Base-by-base conservation (phyloP, 2,329 filamentous ascomycete species). In the Calonectria crousiana region DNA sequence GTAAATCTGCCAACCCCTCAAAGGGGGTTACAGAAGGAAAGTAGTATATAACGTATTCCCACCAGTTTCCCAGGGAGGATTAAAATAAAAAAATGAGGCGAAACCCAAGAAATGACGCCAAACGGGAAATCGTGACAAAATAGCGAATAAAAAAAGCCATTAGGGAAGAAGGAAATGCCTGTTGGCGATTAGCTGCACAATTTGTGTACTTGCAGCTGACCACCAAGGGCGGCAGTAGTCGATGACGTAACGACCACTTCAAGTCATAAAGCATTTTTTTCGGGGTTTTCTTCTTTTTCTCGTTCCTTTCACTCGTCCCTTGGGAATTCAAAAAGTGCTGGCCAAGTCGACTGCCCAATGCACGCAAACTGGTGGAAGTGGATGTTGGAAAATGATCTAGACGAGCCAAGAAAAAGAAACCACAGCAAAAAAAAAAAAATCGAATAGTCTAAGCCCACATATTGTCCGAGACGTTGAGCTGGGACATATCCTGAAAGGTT, bases 401-500 rank as follows among this genome's bases (percentile, higher is more conserved):
- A 77, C 75, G 66, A 75, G 71, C 62, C 38, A 67, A 52, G 53
- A 72, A 38, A 60, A 69, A 66, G 34, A 51, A 66, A 62, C 38
- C 18, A 52, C 51, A 67, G 38, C 20, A 51, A 36, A 66, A 53
- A 58, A 53, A 58, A 38, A 16, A 26, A 32, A 47, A 44, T 44
- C 16, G 38, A 11, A 49, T 28, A 36, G 49, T 76, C 62, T 79
- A 66, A 73, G 58, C 66, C 79, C 79, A 81, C 16, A 80, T 69
- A 11, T 79, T 77, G 30, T 81, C 79, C 28, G 70, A 9, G 23
- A 81, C 74, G 41, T 41, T 73, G 66, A 81, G 67, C 28, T 81
- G 79, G 38, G 76, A 74, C 69, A 81, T 78, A 4, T 81, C 79
- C 51, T 80, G 78, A 53, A 74, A 80, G 9, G 76, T 80, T 11